Evolutionary conservation across 768 basidiomycete genomes (phyloP).

Genomic region (Suillus ampliporus): DNA sequence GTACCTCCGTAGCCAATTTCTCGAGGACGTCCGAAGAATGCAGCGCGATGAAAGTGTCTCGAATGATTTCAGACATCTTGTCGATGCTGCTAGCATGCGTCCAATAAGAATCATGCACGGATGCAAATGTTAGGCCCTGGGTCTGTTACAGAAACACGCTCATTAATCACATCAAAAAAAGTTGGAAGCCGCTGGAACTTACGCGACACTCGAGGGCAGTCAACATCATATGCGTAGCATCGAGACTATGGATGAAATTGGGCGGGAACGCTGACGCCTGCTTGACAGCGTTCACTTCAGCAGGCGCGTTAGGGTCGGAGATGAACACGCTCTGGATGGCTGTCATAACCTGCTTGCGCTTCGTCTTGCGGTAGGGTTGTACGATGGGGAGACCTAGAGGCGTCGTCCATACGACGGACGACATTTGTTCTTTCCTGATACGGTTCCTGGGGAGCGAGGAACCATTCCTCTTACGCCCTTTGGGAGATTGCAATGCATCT

Average conservation of each 20-base stretch:
- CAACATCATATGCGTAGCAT: constrained; percentile 98
- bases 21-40: constrained; percentile 87
- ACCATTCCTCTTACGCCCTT: constrained; percentile 14
- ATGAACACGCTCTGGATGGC: constrained; percentile 88
- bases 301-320: constrained; percentile 78
- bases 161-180: constrained; percentile 13
- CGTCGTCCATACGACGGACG: constrained; percentile 95
- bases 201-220: constrained; percentile 91
- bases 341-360: constrained; percentile 84
- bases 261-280: constrained; percentile 98
- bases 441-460: constrained; percentile 38
- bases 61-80: constrained; percentile 86
- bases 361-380: constrained; percentile 90
- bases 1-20: constrained; percentile 75
- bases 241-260: constrained; percentile 97
- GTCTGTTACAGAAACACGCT: constrained; percentile 53
- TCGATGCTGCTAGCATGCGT: constrained; percentile 90
- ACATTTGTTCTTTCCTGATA: constrained; percentile 90
- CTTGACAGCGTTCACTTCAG: constrained; percentile 83
- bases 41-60: constrained; percentile 91
- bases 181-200: constrained; percentile 30
- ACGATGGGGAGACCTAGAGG: constrained; percentile 94
- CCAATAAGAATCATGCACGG: constrained; percentile 99
- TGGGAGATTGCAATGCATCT: constrained; percentile 39
- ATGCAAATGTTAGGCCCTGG: constrained; percentile 82